Evolutionary conservation across 2,329 filamentous ascomycete species (phyloP), one percentile per base, ranked within the genome.

Genomic region (Hymenoscyphus infarciens): DNA sequence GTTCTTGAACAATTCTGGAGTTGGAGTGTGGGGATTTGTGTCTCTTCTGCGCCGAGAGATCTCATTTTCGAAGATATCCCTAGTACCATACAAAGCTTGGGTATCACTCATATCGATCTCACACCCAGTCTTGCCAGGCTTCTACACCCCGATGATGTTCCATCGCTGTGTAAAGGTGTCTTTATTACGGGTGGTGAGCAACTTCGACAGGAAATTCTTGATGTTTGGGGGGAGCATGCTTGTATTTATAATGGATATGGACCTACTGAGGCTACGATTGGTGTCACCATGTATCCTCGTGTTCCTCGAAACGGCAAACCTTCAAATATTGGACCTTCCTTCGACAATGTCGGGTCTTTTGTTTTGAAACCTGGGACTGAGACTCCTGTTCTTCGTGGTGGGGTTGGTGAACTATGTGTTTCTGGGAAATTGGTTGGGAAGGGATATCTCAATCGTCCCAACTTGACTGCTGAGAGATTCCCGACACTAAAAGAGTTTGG

Each of bases 1-100:
- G 90, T 97, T 0, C 81, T 97, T 0, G 93, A 97, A 72, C 93
- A 97, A 71, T 97, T 94, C 74, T 97, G 92, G 92, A 95, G 88
- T 63, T 97, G 93, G 93, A 92, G 89, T 31, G 90, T 95, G 0
- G 92, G 92, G 1, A 92, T 97, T 29, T 88, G 89, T 3, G 83
- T 97, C 0, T 89, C 94, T 1, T 87, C 90, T 1, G 92, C 91
- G 6, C 90, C 91, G 0, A 84, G 91, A 67, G 92, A 97, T 72
- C 73, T 97, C 1, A 88, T 97, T 1, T 87, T 97, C 38, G 91
- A 95, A 69, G 91, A 97, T 69, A 80, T 97, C 16, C 82, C 89
- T 1, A 83, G 83, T 1, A 86, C 88, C 0, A 94, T 97, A 63
- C 84, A 83, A 19, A 81, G 80, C 25, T 81, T 96, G 3, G 77